phyloP scores from a whole-genome alignment of 768 basidiomycete species.

The Mrakia blollopis region DNA sequence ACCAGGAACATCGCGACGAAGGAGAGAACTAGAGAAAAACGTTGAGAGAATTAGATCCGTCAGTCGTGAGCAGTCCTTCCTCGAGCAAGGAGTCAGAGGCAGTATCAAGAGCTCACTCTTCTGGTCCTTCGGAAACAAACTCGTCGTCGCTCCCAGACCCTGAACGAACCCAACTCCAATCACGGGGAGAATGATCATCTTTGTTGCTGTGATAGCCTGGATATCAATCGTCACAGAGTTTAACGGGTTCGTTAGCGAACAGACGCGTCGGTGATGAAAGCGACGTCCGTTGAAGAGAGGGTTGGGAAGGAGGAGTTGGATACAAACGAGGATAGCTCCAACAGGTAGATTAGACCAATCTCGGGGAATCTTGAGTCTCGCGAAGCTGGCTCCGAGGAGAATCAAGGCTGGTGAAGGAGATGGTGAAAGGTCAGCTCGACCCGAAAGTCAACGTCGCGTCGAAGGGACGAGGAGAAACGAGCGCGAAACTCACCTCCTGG shows the following conservation, averaged over 20 bases:
- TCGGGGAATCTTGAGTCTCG: constrained; percentile 45
- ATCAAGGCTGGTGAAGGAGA: constrained; percentile 35
- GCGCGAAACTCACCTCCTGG: constrained; percentile 34
- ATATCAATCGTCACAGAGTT: not conserved
- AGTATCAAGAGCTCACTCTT: not conserved
- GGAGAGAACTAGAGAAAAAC: constrained; percentile 41
- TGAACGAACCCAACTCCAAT: constrained; percentile 43
- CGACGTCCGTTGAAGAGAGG: constrained; percentile 15
- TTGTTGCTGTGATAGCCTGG: not conserved
- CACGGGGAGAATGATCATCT: constrained; percentile 48
- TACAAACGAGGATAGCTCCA: constrained; percentile 42
- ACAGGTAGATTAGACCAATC: constrained; percentile 47
- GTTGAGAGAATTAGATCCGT: not conserved
- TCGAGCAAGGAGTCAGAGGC: not conserved
- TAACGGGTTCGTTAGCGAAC: not conserved
- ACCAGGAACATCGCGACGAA: constrained; percentile 51
- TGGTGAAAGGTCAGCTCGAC: not conserved
- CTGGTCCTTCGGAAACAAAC: not conserved
- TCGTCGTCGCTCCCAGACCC: not conserved
- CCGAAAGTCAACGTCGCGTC: not conserved
- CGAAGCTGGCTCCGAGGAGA: constrained; percentile 50
- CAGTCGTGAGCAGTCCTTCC: no score
- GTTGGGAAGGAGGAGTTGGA: not conserved
- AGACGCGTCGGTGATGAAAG: not conserved
- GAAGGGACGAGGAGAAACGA: not conserved